These are phyloP conservation scores for Coemansia biformis DNA, from an alignment of 192 early-diverging fungal genomes.

Conservation along the genomic window DNA sequence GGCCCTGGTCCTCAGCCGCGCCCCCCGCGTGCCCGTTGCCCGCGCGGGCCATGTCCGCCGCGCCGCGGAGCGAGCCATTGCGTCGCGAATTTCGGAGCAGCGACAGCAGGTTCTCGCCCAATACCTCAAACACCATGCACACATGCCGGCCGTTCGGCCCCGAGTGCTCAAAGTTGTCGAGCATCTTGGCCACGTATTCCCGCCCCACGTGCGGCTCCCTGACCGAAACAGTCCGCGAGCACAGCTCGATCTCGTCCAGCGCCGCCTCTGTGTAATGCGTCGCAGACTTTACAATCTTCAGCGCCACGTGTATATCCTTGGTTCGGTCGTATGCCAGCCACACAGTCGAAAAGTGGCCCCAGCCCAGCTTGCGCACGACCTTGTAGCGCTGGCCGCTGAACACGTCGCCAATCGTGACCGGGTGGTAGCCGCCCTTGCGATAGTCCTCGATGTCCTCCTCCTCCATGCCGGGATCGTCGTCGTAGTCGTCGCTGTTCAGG, in stretches of 20 bases:
- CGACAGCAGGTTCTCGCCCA: conserved; percentile 91
- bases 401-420: conserved; percentile 73
- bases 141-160: conserved; percentile 91
- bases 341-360: conserved; percentile 98
- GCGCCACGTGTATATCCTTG: conserved; percentile 77
- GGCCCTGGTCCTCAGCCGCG: too few species aligned
- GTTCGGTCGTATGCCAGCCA: conserved; percentile 83
- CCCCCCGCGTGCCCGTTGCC: conserved; percentile 18
- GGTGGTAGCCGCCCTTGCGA: conserved; percentile 91
- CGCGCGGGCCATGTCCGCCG: conserved; percentile 17
- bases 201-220: conserved; percentile 35
- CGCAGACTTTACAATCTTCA: conserved; percentile 97
- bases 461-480: conserved; percentile 55
- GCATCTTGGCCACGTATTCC: conserved; percentile 73
- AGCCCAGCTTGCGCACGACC: conserved; percentile 91
- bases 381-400: conserved; percentile 76
- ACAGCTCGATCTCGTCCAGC: conserved; percentile 90
- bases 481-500: conserved; percentile 37
- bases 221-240: conserved; percentile 66
- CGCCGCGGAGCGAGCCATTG: conserved; percentile 36
- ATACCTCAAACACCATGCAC: conserved; percentile 96
- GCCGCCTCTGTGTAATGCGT: conserved; percentile 94
- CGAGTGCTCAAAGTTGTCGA: conserved; percentile 86
- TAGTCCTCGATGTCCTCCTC: conserved; percentile 93
- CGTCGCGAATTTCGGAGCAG: conserved; percentile 65